These are phyloP conservation scores for Escallonia herrerae DNA, from an alignment of 129 eudicot genomes.

Conservation along the genomic window DNA sequence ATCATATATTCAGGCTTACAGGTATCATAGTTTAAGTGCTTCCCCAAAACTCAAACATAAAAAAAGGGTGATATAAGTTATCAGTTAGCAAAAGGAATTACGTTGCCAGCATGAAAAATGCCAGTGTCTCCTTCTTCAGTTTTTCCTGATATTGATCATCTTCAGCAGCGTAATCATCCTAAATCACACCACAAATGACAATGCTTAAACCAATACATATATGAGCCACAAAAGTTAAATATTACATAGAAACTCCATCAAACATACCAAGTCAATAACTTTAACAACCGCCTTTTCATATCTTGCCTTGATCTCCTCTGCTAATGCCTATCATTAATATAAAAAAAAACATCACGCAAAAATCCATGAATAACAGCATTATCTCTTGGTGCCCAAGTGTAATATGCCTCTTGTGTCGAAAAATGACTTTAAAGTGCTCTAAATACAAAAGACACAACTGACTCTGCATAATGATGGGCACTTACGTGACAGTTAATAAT, in stretches of 20 bases:
- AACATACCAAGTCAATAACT: slow-evolving; percentile 65
- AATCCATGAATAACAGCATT: too few relatives aligned
- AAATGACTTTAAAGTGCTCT: too few relatives aligned
- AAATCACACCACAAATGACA: slow-evolving; percentile 1
- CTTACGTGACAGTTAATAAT: too few relatives aligned
- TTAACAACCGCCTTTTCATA: slow-evolving; percentile 59
- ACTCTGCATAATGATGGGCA: too few relatives aligned
- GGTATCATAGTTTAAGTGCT: background rate
- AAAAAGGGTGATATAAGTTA: background rate
- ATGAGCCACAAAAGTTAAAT: background rate
- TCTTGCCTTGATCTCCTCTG: slow-evolving; percentile 66
- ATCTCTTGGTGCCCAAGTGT: too few relatives aligned
- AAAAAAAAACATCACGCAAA: too few relatives aligned
- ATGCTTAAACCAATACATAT: background rate
- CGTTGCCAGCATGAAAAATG: slow-evolving; percentile 74
- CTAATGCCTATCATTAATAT: slow-evolving; percentile 41
- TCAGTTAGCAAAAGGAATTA: slow-evolving; percentile 15
- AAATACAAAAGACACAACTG: too few relatives aligned
- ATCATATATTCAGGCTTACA: slow-evolving; percentile 3
- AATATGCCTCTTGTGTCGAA: too few relatives aligned
- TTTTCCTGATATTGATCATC: slow-evolving; percentile 57
- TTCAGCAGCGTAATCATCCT: slow-evolving; percentile 83
- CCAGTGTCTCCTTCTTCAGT: slow-evolving; percentile 60
- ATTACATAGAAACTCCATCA: background rate
- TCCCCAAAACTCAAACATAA: background rate